phyloP scores from a whole-genome alignment of 768 basidiomycete species.

The Termitomyces sp. region DNA sequence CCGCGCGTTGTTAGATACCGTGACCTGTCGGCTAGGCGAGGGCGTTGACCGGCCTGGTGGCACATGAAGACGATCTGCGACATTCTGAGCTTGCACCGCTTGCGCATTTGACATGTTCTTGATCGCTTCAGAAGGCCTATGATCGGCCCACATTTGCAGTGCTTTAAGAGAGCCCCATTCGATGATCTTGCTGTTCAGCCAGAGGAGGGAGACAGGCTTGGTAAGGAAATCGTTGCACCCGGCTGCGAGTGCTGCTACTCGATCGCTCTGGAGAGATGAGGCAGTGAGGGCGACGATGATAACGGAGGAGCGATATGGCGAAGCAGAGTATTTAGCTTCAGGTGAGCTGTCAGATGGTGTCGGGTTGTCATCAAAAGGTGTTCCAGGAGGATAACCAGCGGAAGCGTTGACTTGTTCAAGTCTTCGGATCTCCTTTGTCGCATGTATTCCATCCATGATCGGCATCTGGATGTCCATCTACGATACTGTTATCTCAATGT shows the following conservation, averaged over 20 bases:
- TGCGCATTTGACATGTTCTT: slow-evolving; percentile 35
- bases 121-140: slow-evolving; percentile 53
- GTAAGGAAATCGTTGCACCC: slow-evolving; percentile 99
- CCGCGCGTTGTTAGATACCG: background rate
- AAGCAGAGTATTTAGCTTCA: slow-evolving; percentile 46
- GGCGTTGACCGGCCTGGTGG: slow-evolving; percentile 33
- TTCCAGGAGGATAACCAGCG: slow-evolving; percentile 66
- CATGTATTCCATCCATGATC: slow-evolving; percentile 97
- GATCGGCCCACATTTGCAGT: slow-evolving; percentile 88
- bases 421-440: slow-evolving; percentile 91
- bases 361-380: slow-evolving; percentile 44
- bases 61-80: slow-evolving; percentile 47
- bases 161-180: slow-evolving; percentile 99
- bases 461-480: slow-evolving; percentile 99
- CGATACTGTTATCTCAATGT: background rate
- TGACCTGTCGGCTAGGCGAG: slow-evolving; percentile 21
- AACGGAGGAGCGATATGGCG: slow-evolving; percentile 87
- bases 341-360: slow-evolving; percentile 56
- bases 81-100: slow-evolving; percentile 36
- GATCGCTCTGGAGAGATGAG: slow-evolving; percentile 90
- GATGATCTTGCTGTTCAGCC: slow-evolving; percentile 97
- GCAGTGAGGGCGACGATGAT: slow-evolving; percentile 99
- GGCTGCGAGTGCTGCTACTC: slow-evolving; percentile 95
- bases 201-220: slow-evolving; percentile 91
- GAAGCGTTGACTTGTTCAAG: slow-evolving; percentile 69